These are phyloP conservation scores for Diaporthe caulivora DNA, from an alignment of 2,329 filamentous ascomycete species.

Conservation along the genomic window DNA sequence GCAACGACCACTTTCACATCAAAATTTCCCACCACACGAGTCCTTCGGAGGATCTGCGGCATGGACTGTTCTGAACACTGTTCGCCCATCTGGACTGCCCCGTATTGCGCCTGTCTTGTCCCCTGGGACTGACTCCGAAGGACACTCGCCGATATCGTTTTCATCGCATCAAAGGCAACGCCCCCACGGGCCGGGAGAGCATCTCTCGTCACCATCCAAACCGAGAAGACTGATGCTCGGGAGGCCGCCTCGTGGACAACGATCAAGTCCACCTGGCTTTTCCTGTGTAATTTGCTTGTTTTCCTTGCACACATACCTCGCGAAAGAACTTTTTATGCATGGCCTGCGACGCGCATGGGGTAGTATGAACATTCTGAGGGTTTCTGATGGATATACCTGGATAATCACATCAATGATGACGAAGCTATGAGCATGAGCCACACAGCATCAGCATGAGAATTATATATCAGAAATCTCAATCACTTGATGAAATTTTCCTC, in stretches of 20 bases:
- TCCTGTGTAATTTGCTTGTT: conserved; percentile 24
- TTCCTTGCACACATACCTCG: conserved; percentile 32
- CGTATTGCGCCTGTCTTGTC: background rate
- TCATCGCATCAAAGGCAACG: conserved; percentile 26
- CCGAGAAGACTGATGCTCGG: conserved; percentile 3
- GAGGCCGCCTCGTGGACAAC: conserved; percentile 32
- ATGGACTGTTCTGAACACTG: conserved; percentile 7
- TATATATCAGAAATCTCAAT: conserved; percentile 29
- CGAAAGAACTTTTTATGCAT: conserved; percentile 38
- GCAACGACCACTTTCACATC: conserved; percentile 40
- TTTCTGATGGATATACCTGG: conserved; percentile 39
- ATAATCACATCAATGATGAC: conserved; percentile 40
- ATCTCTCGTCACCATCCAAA: conserved; percentile 22
- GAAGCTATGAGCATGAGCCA: conserved; percentile 38
- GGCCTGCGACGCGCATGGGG: conserved; percentile 36
- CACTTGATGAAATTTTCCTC: conserved; percentile 1
- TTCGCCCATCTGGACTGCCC: conserved; percentile 12
- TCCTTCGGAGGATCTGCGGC: conserved; percentile 19
- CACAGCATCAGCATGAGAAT: conserved; percentile 37
- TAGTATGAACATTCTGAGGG: conserved; percentile 38
- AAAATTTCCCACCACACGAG: conserved; percentile 33
- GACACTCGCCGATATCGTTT: conserved; percentile 15
- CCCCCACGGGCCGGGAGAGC: conserved; percentile 28
- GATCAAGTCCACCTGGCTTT: conserved; percentile 7
- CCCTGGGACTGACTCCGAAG: background rate